Conservation (phyloP, 148 eudicot genomes). For the Suaeda aralocaspica region DNA sequence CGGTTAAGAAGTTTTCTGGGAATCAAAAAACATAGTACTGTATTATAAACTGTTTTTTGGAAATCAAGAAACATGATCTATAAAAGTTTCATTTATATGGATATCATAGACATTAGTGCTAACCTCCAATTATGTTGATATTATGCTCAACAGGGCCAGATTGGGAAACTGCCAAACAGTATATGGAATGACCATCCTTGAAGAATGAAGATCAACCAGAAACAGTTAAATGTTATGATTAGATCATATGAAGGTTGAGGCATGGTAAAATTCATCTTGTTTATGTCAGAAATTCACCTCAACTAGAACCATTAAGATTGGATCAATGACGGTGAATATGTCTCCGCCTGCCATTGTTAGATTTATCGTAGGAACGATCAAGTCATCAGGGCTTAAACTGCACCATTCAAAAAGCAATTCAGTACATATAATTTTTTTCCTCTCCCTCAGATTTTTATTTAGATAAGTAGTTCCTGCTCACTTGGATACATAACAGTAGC, state of each 20-base stretch:
- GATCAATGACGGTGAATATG: slow-evolving; percentile 35
- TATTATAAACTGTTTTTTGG: too few relatives aligned
- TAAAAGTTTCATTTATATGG: background rate
- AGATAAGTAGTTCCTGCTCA: slow-evolving; percentile 23
- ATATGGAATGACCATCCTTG: slow-evolving; percentile 38
- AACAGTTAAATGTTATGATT: background rate
- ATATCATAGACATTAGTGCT: background rate
- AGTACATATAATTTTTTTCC: background rate
- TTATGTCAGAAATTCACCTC: slow-evolving; percentile 25
- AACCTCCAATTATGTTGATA: slow-evolving; percentile 41
- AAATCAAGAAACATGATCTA: background rate
- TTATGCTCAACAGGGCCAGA: slow-evolving; percentile 27
- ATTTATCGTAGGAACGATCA: slow-evolving; percentile 39
- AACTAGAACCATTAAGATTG: slow-evolving; percentile 22
- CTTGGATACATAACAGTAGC: slow-evolving; percentile 48
- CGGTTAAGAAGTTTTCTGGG: slow-evolving; percentile 46
- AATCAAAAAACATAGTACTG: background rate
- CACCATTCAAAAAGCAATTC: slow-evolving; percentile 9
- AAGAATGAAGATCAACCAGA: slow-evolving; percentile 8
- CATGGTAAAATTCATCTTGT: background rate
- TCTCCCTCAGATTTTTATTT: background rate
- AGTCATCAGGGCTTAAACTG: slow-evolving; percentile 44
- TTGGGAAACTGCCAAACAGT: slow-evolving; percentile 63
- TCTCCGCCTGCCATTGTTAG: slow-evolving; percentile 73
- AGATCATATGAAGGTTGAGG: background rate